Evolutionary conservation across 1,139 yeast genomes (phyloP).

Genomic region (Taphrina wiesneri): DNA sequence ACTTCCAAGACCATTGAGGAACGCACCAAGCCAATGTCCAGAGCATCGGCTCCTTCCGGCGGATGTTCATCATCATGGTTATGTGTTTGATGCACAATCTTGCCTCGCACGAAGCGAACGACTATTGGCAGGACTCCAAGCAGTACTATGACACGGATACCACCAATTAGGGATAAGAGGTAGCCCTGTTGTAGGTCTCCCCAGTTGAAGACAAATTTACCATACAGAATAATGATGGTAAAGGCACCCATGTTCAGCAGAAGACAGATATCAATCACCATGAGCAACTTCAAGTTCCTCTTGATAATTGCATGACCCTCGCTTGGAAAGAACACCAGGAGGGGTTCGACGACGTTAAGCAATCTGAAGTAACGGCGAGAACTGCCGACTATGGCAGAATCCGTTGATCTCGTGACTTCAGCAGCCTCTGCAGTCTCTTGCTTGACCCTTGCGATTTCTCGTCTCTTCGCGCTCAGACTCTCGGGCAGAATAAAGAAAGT

Average conservation of each 20-base stretch:
- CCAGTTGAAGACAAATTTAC: slow-evolving; percentile 63
- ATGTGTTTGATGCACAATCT: not conserved
- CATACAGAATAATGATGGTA: slow-evolving; percentile 57
- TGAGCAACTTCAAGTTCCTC: slow-evolving; percentile 17
- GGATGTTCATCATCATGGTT: slow-evolving; percentile 18
- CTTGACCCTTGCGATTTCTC: slow-evolving; percentile 21
- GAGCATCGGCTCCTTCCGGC: slow-evolving; percentile 34
- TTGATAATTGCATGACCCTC: slow-evolving; percentile 13
- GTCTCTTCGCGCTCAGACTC: slow-evolving; percentile 47
- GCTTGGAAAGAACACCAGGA: slow-evolving; percentile 23
- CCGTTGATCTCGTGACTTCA: not conserved
- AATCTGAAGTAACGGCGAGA: not conserved
- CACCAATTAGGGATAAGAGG: slow-evolving; percentile 58
- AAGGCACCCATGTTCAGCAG: slow-evolving; percentile 47
- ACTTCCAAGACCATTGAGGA: slow-evolving; percentile 50
- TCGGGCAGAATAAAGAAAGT: slow-evolving; percentile 56
- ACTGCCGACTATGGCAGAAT: not conserved
- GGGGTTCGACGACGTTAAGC: slow-evolving; percentile 14
- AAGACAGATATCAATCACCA: slow-evolving; percentile 44
- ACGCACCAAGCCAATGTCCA: slow-evolving; percentile 46
- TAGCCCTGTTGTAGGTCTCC: slow-evolving; percentile 57
- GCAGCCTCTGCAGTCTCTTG: slow-evolving; percentile 2
- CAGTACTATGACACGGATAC: slow-evolving; percentile 51
- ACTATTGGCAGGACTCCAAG: slow-evolving; percentile 51
- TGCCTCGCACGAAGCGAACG: slow-evolving; percentile 49